These are phyloP conservation scores for Auxenochlorella pyrenoidosa DNA, from an alignment of 139 green algal genomes.

Conservation along the genomic window DNA sequence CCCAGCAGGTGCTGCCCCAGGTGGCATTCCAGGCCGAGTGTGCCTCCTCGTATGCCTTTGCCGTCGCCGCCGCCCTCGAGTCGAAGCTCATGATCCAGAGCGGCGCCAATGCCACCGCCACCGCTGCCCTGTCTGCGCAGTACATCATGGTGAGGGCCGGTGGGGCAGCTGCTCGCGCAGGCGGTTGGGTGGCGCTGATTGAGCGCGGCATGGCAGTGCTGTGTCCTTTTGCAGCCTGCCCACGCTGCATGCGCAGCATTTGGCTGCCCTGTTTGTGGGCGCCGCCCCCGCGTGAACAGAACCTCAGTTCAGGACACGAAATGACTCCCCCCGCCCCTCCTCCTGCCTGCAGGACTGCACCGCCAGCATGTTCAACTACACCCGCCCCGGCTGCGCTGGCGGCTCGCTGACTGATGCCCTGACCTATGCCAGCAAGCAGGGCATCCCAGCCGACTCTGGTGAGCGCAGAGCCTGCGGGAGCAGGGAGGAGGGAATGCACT, in stretches of 20 bases:
- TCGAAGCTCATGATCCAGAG: constrained; percentile 7
- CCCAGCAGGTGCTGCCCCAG: not conserved
- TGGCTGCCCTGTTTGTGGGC: not conserved
- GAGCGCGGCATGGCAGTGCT: too few relatives aligned
- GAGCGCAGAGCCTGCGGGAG: too few relatives aligned
- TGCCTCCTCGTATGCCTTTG: constrained; percentile 5
- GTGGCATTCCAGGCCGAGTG: not conserved
- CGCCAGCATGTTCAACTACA: not conserved
- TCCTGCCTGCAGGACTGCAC: not conserved
- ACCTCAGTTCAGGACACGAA: too few relatives aligned
- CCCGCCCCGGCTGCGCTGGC: not conserved
- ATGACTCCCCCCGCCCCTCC: not conserved
- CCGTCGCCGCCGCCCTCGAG: constrained; percentile 18
- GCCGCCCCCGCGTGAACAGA: not conserved
- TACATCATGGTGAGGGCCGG: not conserved
- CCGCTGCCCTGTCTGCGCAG: not conserved
- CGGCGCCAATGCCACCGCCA: not conserved
- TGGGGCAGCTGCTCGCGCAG: not conserved
- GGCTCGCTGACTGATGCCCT: constrained; percentile 1
- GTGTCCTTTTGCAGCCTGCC: too few relatives aligned
- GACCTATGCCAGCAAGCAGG: not conserved
- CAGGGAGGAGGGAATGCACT: too few relatives aligned
- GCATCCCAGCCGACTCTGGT: not conserved
- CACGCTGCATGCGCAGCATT: too few relatives aligned
- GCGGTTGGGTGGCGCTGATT: too few relatives aligned